Base-by-base conservation (phyloP, 2,329 filamentous ascomycete species). In the Trichoderma koningii region DNA sequence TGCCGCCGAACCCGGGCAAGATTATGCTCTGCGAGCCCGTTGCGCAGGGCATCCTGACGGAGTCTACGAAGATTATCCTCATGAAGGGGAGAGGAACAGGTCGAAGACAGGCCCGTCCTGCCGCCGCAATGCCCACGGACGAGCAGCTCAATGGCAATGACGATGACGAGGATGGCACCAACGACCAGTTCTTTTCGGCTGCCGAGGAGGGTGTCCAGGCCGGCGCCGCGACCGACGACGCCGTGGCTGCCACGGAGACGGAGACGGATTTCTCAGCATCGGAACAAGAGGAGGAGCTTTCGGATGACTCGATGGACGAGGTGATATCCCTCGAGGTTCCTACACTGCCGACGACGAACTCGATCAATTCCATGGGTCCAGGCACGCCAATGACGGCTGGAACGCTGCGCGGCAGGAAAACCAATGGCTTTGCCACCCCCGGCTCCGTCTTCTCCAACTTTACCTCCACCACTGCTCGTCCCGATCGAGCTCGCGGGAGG, bases 1-100 rank as follows among this genome's bases (percentile, higher is more conserved):
- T 91, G 19, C 87, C 91, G 26, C 86, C 92, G 15, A 91, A 92
- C 48, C 92, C 93, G 0, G 95, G 92, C 48, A 93, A 90, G 77
- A 91, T 98, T 67, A 88, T 91, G 55, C 87, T 96, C n/a, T 98
- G 93, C 74, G 95, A 99, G 75, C 95, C 95, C 9, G 93, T 98
- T 17, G 87, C 91, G 6, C 95, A 99, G 76, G 95, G 95, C 9
- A 76, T 95, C 5, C 75, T 99, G 53, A 84, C 88, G 9, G 83
- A 91, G 0, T 84, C 81, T 14, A 99, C 93, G 17, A 93, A 90
- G 71, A 92, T 99, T 65, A 88, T 99, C 26, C 82, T 98, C 23
- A 88, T 91, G 55, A 84, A 85, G 28, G 85, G 87, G 5, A 85
- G 82, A 70, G 82, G 81, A 26, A 42, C 45, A 26, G 84, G 86